These are phyloP conservation scores for Quercus ilex DNA, from an alignment of 306 rosid species.

Conservation along the genomic window DNA sequence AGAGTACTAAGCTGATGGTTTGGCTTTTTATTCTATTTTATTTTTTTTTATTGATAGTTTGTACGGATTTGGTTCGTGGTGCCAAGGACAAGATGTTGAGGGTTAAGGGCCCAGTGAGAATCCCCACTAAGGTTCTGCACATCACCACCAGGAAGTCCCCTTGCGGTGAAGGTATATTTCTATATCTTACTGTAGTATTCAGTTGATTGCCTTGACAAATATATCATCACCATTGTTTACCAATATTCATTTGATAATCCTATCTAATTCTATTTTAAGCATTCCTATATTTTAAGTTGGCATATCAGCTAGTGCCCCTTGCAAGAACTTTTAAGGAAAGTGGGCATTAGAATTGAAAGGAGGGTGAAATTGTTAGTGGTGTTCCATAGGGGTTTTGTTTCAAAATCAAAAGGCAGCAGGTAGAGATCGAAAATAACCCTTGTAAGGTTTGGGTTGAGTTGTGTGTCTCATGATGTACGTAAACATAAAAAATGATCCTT, in stretches of 20 bases:
- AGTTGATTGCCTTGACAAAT: neutral
- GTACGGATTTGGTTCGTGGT: slow-evolving; percentile 80
- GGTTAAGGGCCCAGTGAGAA: slow-evolving; percentile 92
- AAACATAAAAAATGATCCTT: neutral
- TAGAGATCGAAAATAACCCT: neutral
- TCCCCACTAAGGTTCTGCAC: slow-evolving; percentile 82
- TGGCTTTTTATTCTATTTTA: neutral
- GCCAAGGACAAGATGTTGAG: slow-evolving; percentile 82
- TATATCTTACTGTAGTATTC: neutral
- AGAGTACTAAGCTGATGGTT: neutral
- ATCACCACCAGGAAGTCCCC: slow-evolving; percentile 91
- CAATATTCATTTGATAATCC: neutral
- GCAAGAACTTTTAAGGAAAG: neutral
- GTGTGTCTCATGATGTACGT: neutral
- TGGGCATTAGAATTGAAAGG: neutral
- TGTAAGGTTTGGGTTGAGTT: neutral
- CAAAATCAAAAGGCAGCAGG: neutral
- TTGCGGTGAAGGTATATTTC: slow-evolving; percentile 72
- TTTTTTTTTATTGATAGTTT: slow-evolving; percentile 37
- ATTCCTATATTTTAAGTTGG: neutral
- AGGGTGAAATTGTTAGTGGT: no score
- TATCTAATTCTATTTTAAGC: neutral
- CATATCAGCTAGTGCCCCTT: neutral
- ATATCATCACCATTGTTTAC: neutral
- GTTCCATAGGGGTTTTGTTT: neutral